Evolutionary conservation across 148 eudicot genomes (phyloP).

Genomic region (Rhododendron molle): DNA sequence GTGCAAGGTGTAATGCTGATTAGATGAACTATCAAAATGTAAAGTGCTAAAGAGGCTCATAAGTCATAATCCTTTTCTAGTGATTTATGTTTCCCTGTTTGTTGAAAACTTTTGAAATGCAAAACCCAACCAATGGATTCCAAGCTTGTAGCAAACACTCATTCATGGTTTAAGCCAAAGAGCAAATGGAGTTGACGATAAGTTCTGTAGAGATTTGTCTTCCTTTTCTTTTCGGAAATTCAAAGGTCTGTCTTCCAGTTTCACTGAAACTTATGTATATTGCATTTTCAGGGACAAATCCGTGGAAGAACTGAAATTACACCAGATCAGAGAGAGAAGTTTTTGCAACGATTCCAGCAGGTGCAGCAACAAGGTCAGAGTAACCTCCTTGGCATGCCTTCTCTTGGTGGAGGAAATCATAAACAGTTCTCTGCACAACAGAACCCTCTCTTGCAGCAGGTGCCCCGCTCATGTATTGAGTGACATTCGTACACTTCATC

Average conservation of each 20-base stretch:
- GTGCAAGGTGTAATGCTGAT: neutral
- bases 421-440: slow-evolving; percentile 83
- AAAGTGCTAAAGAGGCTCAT: neutral
- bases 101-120: neutral
- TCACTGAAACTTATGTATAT: neutral
- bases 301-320: slow-evolving; percentile 97
- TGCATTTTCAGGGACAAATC: slow-evolving; percentile 52
- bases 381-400: slow-evolving; percentile 70
- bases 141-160: neutral
- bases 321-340: slow-evolving; percentile 96
- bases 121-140: neutral
- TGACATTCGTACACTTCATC: neutral
- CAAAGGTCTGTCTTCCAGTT: neutral
- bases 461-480: slow-evolving; percentile 12
- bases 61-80: neutral
- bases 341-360: slow-evolving; percentile 73
- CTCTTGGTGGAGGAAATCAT: slow-evolving; percentile 67
- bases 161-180: neutral
- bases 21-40: neutral
- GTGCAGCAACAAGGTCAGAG: slow-evolving; percentile 89
- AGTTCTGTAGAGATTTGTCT: neutral
- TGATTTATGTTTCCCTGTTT: neutral
- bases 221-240: neutral
- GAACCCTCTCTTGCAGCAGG: slow-evolving; percentile 84
- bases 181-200: neutral